Conservation (phyloP, 176 grass and related monocot genomes). For the Hyparrhenia diplandra region DNA sequence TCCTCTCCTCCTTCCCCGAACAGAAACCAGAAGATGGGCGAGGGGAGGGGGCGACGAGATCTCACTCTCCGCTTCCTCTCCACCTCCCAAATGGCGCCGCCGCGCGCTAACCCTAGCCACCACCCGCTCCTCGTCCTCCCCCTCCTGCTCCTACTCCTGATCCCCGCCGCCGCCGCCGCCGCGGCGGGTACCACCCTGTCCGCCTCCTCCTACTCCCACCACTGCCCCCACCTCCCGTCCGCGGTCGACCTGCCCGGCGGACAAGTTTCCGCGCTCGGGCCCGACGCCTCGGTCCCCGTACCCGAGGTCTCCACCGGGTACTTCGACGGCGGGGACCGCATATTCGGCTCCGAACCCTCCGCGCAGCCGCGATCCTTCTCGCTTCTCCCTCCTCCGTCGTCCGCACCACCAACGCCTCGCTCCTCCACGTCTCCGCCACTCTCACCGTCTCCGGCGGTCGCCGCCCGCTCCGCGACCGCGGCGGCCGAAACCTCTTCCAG, state of each 20-base stretch:
- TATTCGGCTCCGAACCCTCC: conserved; percentile 39
- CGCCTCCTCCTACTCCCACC: conserved; percentile 35
- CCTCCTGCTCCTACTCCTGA: conserved; percentile 14
- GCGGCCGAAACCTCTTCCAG: conserved; percentile 9
- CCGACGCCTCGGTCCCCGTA: neutral
- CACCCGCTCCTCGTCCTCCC: neutral
- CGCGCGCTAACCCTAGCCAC: neutral
- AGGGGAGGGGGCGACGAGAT: conserved; percentile 17
- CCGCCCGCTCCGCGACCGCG: neutral
- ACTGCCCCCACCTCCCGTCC: conserved; percentile 33
- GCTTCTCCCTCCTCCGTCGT: conserved; percentile 38
- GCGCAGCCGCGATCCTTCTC: conserved; percentile 38
- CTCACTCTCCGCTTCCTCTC: conserved; percentile 7
- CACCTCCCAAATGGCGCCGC: conserved; percentile 35
- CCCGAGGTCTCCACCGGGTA: conserved; percentile 58
- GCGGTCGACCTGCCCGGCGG: conserved; percentile 26
- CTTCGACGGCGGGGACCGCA: conserved; percentile 39
- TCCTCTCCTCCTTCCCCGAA: neutral
- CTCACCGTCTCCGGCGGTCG: conserved; percentile 42
- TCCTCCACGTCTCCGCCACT: conserved; percentile 58
- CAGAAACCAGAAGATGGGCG: neutral
- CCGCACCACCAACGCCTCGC: conserved; percentile 34
- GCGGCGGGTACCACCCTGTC: neutral
- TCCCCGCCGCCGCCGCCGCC: neutral
- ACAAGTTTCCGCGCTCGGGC: neutral